Conservation (phyloP, 2,329 filamentous ascomycete genomes). For the Cladobotryum protrusum region DNA sequence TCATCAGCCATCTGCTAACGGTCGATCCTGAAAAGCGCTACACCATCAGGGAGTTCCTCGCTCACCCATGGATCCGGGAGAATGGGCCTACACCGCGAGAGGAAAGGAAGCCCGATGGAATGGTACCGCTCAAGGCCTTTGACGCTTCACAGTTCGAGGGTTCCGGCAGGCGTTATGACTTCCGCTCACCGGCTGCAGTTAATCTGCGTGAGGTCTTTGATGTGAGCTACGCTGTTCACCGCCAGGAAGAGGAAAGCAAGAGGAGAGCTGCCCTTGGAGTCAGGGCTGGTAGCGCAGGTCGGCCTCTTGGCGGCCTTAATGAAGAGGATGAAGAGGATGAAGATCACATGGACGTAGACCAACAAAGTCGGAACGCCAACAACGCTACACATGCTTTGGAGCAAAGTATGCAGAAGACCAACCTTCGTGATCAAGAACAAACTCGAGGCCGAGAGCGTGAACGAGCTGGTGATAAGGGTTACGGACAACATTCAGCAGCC, state of each 20-base stretch:
- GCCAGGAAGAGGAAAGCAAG: slow-evolving; percentile 94
- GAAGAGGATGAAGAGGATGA: slow-evolving; percentile 61
- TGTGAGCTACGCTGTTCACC: slow-evolving; percentile 93
- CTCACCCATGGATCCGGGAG: slow-evolving; percentile 86
- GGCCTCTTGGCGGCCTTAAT: slow-evolving; percentile 56
- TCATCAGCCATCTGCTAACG: slow-evolving; percentile 87
- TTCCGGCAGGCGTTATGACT: slow-evolving; percentile 71
- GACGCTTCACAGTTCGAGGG: slow-evolving; percentile 49
- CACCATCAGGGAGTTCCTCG: slow-evolving; percentile 85
- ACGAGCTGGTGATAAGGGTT: slow-evolving; percentile 54
- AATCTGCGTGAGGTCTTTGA: slow-evolving; percentile 97
- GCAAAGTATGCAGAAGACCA: slow-evolving; percentile 78
- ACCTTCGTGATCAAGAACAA: slow-evolving; percentile 51
- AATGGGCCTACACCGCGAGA: slow-evolving; percentile 52
- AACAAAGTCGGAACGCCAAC: slow-evolving; percentile 45
- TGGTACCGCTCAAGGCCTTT: slow-evolving; percentile 44
- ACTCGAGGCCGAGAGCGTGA: slow-evolving; percentile 29
- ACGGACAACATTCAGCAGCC: slow-evolving; percentile 80
- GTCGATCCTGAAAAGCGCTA: slow-evolving; percentile 95
- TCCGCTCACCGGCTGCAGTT: slow-evolving; percentile 89
- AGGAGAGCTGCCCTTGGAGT: slow-evolving; percentile 74
- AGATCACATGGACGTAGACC: slow-evolving; percentile 58
- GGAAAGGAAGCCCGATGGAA: slow-evolving; percentile 48
- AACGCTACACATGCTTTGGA: slow-evolving; percentile 63
- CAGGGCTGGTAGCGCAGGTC: slow-evolving; percentile 61